Evolutionary conservation across 1,284 basidiomycete species (phyloP).

Genomic region (Peniophora sp.): DNA sequence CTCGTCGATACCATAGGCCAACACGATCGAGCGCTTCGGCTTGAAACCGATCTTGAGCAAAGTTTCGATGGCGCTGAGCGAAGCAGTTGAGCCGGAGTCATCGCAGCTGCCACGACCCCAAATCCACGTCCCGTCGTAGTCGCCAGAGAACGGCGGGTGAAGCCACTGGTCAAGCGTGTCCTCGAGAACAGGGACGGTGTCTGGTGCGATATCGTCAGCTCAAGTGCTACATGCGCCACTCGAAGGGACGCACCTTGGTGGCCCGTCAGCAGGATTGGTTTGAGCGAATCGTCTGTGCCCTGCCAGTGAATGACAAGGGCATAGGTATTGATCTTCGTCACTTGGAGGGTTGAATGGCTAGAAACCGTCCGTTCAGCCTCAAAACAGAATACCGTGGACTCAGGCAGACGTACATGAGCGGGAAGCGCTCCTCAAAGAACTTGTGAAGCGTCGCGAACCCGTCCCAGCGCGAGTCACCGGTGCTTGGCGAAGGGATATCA

Average conservation of each 20-base stretch:
- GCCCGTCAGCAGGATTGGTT: constrained; percentile 60
- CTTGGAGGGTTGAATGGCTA: constrained; percentile 44
- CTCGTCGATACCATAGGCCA: constrained; percentile 73
- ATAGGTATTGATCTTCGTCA: constrained; percentile 56
- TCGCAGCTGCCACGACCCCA: constrained; percentile 57
- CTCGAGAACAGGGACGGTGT: constrained; percentile 63
- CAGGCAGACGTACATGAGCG: constrained; percentile 32
- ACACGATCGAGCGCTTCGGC: constrained; percentile 52
- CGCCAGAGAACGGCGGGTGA: constrained; percentile 57
- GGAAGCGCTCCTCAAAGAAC: constrained; percentile 37
- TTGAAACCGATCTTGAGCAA: constrained; percentile 45
- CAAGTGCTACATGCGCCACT: not conserved
- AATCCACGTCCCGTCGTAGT: constrained; percentile 51
- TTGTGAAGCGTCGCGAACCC: constrained; percentile 40
- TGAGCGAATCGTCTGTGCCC: constrained; percentile 51
- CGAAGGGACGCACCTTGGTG: constrained; percentile 52
- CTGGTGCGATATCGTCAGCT: constrained; percentile 19
- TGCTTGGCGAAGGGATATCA: constrained; percentile 21
- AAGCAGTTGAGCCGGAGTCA: constrained; percentile 46
- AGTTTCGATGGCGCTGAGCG: constrained; percentile 39
- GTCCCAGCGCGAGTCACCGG: constrained; percentile 44
- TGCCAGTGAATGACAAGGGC: constrained; percentile 65
- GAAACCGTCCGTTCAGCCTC: not conserved
- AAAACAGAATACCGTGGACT: not conserved
- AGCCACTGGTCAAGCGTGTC: constrained; percentile 48